Percentiles rank a stretch among this genome's conserved stretches.
Evolutionary conservation across 1,284 basidiomycete genomes (phyloP).

Genomic region (Trichosporon faecale): DNA sequence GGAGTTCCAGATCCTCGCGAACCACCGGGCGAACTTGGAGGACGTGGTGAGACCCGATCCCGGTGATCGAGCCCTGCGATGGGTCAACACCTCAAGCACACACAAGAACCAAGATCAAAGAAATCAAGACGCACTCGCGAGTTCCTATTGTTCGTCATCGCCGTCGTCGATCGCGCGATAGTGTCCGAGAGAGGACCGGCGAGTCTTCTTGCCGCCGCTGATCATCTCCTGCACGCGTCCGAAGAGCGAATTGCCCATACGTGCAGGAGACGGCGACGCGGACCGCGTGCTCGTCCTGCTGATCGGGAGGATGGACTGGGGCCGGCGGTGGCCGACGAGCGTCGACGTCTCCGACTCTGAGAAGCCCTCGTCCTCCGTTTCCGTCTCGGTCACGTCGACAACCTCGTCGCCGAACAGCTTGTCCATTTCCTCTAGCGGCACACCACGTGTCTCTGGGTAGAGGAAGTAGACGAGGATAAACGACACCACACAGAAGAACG

Average conservation of each 20-base stretch:
- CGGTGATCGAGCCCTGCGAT: constrained; percentile 8
- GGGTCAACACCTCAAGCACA: neutral
- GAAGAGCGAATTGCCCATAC: constrained; percentile 38
- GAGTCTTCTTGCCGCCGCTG: constrained; percentile 53
- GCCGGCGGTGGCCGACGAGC: constrained; percentile 51
- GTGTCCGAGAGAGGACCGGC: constrained; percentile 33
- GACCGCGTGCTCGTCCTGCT: constrained; percentile 24
- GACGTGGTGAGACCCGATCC: constrained; percentile 9
- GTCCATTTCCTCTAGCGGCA: constrained; percentile 58
- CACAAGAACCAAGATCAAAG: neutral
- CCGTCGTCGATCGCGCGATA: constrained; percentile 59
- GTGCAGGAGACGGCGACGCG: constrained; percentile 32
- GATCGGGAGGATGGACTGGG: constrained; percentile 38
- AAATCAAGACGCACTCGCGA: constrained; percentile 56
- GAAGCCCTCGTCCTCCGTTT: constrained; percentile 37
- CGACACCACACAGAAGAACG: constrained; percentile 84
- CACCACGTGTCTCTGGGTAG: constrained; percentile 58
- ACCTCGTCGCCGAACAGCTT: constrained; percentile 46
- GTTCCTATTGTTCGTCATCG: constrained; percentile 62
- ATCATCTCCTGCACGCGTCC: constrained; percentile 54
- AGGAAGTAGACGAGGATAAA: constrained; percentile 63
- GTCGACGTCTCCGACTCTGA: constrained; percentile 63
- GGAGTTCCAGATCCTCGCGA: neutral
- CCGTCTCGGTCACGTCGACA: constrained; percentile 31
- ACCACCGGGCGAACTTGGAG: neutral